Evolutionary conservation across 148 eudicot genomes (phyloP), one percentile per base, ranked within the genome.

Genomic region (Silene conica): DNA sequence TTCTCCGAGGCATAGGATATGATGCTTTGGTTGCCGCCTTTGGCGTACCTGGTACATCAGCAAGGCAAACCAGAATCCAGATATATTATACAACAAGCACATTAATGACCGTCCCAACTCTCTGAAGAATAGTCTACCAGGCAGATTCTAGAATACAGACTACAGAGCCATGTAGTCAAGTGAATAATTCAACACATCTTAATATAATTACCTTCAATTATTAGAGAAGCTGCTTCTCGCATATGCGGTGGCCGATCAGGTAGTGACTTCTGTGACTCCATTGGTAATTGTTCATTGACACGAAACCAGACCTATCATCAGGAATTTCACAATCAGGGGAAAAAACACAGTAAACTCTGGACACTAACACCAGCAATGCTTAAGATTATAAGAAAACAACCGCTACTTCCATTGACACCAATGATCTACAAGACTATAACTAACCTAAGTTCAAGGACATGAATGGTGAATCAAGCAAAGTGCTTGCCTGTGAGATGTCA

Each of bases 401-500:
- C 84, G 77, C 84, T 76, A 79, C 71, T 74, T 64, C 74, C 76
- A 84, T 78, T 57, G 75, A 67, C 64, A 69, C 79, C 73, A 50
- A 77, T 61, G 64, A 74, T n/a, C n/a, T n/a, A n/a, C n/a, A n/a
- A n/a, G n/a, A n/a, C n/a, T n/a, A n/a, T 80, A 81, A 89, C 90
- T 87, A 87, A 85, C 92, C 89, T 84, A 86, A 84, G 71, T 86
- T 90, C 85, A 87, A 86, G 85, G 79, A 85, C 89, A 87, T 88
- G 88, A 86, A 86, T 86, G 86, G 83, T 89, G 87, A 80, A 89
- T 88, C 88, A 87, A 91, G 96, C 88, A 85, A 85, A 87, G 87
- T 75, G 84, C 92, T 96, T 92, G 96, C 99, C 95, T 96, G 99
- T 79, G 97, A 92, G 86, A 96, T 90, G 76, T 96, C 99, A 79